Percentiles rank a stretch among this genome's conserved stretches.
Evolutionary conservation across 768 basidiomycete genomes (phyloP).

Genomic region (Kwoniella sp.): DNA sequence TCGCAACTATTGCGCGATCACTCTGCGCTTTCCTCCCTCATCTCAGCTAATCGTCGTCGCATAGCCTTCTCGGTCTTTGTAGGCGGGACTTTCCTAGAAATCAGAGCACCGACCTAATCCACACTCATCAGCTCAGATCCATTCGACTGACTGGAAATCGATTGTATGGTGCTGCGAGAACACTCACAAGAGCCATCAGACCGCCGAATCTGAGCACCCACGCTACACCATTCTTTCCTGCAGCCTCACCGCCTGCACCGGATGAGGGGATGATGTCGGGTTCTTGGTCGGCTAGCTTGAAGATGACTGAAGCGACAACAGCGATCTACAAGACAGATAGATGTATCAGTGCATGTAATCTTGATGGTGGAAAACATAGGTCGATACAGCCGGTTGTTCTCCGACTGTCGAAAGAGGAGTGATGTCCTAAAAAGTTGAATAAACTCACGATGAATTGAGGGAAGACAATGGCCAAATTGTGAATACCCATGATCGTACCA

Average conservation of each 20-base stretch:
- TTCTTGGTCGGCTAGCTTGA: slow-evolving; percentile 70
- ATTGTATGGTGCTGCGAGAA: not conserved
- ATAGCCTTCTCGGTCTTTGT: slow-evolving; percentile 89
- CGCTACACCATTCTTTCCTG: slow-evolving; percentile 79
- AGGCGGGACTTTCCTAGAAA: slow-evolving; percentile 79
- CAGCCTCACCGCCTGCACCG: slow-evolving; percentile 62
- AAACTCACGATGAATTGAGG: slow-evolving; percentile 85
- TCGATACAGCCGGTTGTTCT: too few relatives aligned
- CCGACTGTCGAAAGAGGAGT: too few relatives aligned
- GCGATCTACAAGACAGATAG: slow-evolving; percentile 64
- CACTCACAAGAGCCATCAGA: slow-evolving; percentile 68
- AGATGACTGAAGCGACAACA: slow-evolving; percentile 80
- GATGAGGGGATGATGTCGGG: slow-evolving; percentile 54
- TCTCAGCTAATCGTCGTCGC: slow-evolving; percentile 74
- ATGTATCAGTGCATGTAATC: not conserved
- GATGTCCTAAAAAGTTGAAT: not conserved
- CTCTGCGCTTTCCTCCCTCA: slow-evolving; percentile 69
- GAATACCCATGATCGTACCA: slow-evolving; percentile 90
- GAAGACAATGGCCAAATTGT: slow-evolving; percentile 91
- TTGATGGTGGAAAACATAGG: too few relatives aligned
- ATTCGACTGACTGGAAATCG: too few relatives aligned
- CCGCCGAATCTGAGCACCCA: slow-evolving; percentile 95
- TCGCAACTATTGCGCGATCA: slow-evolving; percentile 52
- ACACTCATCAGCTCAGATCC: too few relatives aligned
- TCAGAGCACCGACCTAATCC: slow-evolving; percentile 67